Percentiles rank a stretch among this genome's conserved stretches.
Evolutionary conservation across 2,329 filamentous ascomycete genomes (phyloP).

Genomic region (Botrytis paeoniae): DNA sequence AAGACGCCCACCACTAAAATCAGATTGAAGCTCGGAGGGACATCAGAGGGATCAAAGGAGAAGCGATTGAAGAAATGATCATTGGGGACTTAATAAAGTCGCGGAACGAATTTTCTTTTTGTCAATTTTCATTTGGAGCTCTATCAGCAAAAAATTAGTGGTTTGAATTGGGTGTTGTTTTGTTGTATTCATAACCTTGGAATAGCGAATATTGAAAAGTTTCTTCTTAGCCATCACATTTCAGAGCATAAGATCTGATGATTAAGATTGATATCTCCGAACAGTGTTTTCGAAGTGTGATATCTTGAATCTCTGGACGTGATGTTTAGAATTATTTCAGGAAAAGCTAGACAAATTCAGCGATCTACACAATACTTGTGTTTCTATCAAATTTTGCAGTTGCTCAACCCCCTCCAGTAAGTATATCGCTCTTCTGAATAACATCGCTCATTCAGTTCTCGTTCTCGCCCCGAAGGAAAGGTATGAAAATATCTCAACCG

Average conservation of each 20-base stretch:
- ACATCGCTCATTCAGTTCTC: not conserved
- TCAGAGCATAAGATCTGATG: not conserved
- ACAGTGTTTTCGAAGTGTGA: not conserved
- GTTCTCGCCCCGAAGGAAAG: not conserved
- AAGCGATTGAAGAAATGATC: not conserved
- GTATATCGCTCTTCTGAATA: not conserved
- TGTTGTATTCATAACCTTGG: too few relatives aligned
- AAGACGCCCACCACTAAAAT: not conserved
- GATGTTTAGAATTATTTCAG: not conserved
- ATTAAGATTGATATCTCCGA: not conserved
- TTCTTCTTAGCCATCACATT: not conserved
- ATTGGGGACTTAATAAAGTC: not conserved
- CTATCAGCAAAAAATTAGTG: too few relatives aligned
- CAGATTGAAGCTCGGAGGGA: not conserved
- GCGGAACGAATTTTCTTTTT: not conserved
- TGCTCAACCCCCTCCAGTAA: not conserved
- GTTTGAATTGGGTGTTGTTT: not conserved
- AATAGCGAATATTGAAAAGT: not conserved
- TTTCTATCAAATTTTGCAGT: not conserved
- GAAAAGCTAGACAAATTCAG: too few relatives aligned
- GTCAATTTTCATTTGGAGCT: fast-evolving
- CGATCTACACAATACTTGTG: not conserved
- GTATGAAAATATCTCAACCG: too few relatives aligned
- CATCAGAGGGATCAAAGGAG: not conserved
- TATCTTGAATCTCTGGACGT: not conserved